phyloP scores from a whole-genome alignment of 176 grass and related monocot species.

The Alopecurus myosuroides region DNA sequence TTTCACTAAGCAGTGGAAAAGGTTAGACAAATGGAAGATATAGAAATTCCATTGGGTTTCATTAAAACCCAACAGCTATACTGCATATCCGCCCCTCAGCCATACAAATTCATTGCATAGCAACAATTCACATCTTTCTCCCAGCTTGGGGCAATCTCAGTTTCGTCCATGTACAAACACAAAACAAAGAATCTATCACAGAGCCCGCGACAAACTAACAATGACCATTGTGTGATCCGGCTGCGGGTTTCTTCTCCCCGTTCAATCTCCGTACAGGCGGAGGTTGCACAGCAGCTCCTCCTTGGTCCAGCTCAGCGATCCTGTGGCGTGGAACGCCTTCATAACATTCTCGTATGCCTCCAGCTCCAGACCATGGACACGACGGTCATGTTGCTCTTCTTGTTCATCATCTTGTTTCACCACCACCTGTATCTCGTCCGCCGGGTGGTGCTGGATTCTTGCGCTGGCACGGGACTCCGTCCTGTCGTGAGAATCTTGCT shows the following conservation, averaged over 20 bases:
- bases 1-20: too few species aligned
- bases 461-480: background rate
- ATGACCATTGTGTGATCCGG: background rate
- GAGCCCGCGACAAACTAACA: background rate
- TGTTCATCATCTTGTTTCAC: background rate
- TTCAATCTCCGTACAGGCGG: conserved; percentile 28
- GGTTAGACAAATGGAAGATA: too few species aligned
- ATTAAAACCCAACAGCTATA: too few species aligned
- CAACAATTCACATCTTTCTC: too few species aligned
- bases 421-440: background rate
- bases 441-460: background rate
- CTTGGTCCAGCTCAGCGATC: conserved; percentile 62
- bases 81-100: too few species aligned
- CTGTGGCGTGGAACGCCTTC: conserved; percentile 54
- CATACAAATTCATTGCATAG: too few species aligned
- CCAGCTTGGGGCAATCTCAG: too few species aligned
- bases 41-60: too few species aligned
- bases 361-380: conserved; percentile 41
- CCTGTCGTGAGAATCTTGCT: background rate
- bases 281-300: conserved; percentile 53
- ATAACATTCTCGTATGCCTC: conserved; percentile 51
- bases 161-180: too few species aligned
- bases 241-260: background rate
- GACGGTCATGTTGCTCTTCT: background rate
- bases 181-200: background rate